Evolutionary conservation across 208 protist species (phyloP).

Genomic region (Vickermania spadyakhi): DNA sequence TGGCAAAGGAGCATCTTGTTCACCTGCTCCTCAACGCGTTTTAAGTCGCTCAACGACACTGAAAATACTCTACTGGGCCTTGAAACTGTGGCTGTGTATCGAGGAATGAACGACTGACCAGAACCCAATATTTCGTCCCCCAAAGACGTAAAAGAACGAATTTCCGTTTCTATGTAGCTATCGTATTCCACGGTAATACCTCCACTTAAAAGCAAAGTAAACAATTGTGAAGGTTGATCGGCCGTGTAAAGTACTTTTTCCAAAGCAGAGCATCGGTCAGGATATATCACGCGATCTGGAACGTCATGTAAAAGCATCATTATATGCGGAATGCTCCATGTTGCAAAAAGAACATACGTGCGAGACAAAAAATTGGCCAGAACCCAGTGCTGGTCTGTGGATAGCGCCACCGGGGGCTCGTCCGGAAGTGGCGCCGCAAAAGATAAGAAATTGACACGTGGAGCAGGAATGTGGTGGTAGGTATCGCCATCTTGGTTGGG

Average conservation of each 20-base stretch:
- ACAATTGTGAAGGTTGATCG: slow-evolving; percentile 19
- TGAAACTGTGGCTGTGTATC: slow-evolving; percentile 55
- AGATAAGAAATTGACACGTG: slow-evolving; percentile 74
- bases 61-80: slow-evolving; percentile 36
- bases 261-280: slow-evolving; percentile 5
- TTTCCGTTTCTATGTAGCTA: slow-evolving; percentile 20
- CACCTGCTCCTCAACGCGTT: slow-evolving; percentile 7
- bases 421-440: slow-evolving; percentile 16
- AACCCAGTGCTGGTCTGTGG: slow-evolving; percentile 54
- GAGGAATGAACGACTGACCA: slow-evolving; percentile 29
- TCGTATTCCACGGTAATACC: slow-evolving; percentile 26
- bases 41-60: slow-evolving; percentile 39
- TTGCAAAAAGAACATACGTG: slow-evolving; percentile 44
- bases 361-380: slow-evolving; percentile 51
- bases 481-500: background rate
- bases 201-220: slow-evolving; percentile 66
- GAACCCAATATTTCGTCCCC: slow-evolving; percentile 36
- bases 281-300: slow-evolving; percentile 29
- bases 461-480: background rate
- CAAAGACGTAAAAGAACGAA: slow-evolving; percentile 53
- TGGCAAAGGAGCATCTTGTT: background rate
- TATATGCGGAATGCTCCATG: slow-evolving; percentile 43
- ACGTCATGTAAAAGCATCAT: slow-evolving; percentile 48
- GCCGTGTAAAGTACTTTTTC: slow-evolving; percentile 31
- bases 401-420: slow-evolving; percentile 11